Percentiles rank a stretch among this genome's conserved stretches.
phyloP scores from a whole-genome alignment of 108 stramenopile genomes.

The Cyclotella cryptica region DNA sequence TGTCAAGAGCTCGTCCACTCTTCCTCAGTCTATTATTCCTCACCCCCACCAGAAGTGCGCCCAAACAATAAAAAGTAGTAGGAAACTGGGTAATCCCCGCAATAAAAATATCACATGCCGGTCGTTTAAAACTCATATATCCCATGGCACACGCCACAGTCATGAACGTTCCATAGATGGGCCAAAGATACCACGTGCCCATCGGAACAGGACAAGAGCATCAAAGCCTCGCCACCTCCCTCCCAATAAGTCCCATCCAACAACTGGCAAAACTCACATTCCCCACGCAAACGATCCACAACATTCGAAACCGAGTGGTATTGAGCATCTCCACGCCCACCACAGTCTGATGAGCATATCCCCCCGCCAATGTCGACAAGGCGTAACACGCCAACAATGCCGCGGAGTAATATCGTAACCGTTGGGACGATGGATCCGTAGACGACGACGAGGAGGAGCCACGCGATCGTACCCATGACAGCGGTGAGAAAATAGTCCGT shows the following conservation, averaged over 20 bases:
- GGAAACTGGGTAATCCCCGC: conserved; percentile 83
- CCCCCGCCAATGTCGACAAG: conserved; percentile 72
- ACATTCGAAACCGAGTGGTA: conserved; percentile 63
- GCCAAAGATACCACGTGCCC: conserved; percentile 68
- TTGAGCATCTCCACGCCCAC: conserved; percentile 61
- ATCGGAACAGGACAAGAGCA: conserved; percentile 21
- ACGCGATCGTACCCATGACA: conserved; percentile 60
- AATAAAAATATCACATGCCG: conserved; percentile 92
- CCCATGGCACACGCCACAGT: conserved; percentile 61
- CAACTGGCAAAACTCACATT: conserved; percentile 71
- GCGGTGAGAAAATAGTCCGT: conserved; percentile 81
- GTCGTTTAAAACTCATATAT: conserved; percentile 78
- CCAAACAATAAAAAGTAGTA: conserved; percentile 66
- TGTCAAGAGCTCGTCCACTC: no score
- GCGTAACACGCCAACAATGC: no score
- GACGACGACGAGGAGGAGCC: not conserved
- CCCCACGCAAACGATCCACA: conserved; percentile 89
- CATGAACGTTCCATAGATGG: conserved; percentile 58
- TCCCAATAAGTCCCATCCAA: conserved; percentile 76
- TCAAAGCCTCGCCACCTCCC: conserved; percentile 56
- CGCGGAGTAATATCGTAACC: no score
- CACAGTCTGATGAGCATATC: conserved; percentile 17
- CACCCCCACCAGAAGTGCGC: conserved; percentile 13
- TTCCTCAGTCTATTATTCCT: not conserved
- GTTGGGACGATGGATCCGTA: conserved; percentile 22